Percentiles rank a stretch among this genome's conserved stretches.
These are phyloP conservation scores for Ogataea salicorniae DNA, from an alignment of 805 yeast genomes.

Conservation along the genomic window DNA sequence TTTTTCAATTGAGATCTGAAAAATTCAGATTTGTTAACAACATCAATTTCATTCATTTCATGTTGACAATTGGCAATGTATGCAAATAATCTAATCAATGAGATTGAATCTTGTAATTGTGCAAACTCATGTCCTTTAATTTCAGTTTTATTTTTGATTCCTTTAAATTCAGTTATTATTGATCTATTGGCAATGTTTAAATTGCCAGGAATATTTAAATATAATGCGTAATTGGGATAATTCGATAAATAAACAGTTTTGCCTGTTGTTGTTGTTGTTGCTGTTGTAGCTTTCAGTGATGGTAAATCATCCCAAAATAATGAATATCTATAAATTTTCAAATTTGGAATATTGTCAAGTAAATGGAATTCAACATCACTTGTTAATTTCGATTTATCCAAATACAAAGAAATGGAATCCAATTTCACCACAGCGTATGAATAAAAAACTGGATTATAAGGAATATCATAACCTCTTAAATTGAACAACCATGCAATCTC, in stretches of 20 bases:
- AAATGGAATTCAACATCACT: conserved; percentile 16
- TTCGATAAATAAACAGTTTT: conserved; percentile 18
- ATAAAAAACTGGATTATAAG: conserved; percentile 83
- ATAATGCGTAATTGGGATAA: conserved; percentile 27
- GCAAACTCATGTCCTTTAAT: conserved; percentile 66
- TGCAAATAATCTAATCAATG: conserved; percentile 65
- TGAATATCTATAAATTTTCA: conserved; percentile 46
- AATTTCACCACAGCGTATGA: conserved; percentile 49
- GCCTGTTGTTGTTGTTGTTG: background rate
- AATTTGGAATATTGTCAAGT: conserved; percentile 16
- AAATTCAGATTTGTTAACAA: conserved; percentile 46
- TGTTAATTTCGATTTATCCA: conserved; percentile 38
- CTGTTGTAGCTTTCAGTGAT: conserved; percentile 9
- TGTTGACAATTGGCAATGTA: conserved; percentile 60
- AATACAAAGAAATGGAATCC: conserved; percentile 34
- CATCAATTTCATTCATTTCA: conserved; percentile 52
- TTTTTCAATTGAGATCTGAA: conserved; percentile 38
- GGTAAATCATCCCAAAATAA: conserved; percentile 55
- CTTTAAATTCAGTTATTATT: conserved; percentile 55
- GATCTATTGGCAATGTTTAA: conserved; percentile 21
- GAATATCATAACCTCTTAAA: conserved; percentile 61
- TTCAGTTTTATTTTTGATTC: conserved; percentile 71
- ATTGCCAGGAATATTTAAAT: conserved; percentile 21
- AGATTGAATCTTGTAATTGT: conserved; percentile 80
- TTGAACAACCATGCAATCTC: conserved; percentile 52